Evolutionary conservation across 2,329 filamentous ascomycete species (phyloP).

Genomic region (Pezicula carpinea): DNA sequence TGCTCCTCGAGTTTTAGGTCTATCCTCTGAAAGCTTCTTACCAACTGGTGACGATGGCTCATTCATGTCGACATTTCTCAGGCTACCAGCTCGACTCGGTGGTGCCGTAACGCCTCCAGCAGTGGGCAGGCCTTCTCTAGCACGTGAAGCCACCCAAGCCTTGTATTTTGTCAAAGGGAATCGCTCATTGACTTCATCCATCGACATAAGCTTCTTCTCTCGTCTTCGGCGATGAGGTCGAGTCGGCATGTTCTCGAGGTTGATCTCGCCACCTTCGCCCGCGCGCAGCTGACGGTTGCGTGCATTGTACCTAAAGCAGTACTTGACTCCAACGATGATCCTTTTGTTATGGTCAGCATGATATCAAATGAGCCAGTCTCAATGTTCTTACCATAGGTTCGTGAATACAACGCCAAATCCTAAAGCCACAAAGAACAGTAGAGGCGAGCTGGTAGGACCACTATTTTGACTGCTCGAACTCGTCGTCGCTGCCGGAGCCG

Average conservation of each 20-base stretch:
- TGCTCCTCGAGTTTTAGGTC: conserved; percentile 18
- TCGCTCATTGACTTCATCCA: conserved; percentile 97
- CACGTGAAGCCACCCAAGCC: conserved; percentile 80
- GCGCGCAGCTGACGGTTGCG: conserved; percentile 75
- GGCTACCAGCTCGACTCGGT: conserved; percentile 66
- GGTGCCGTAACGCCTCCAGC: conserved; percentile 77
- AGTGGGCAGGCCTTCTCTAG: conserved; percentile 77
- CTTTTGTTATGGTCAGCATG: conserved; percentile 43
- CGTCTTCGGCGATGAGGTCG: conserved; percentile 78
- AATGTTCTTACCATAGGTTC: conserved; percentile 78
- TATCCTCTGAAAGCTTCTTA: conserved; percentile 31
- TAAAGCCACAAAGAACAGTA: conserved; percentile 90
- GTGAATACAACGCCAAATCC: conserved; percentile 98
- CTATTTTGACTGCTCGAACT: conserved; percentile 28
- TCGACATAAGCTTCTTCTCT: conserved; percentile 98
- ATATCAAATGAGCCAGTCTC: background rate
- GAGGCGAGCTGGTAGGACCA: conserved; percentile 62
- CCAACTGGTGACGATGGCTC: conserved; percentile 33
- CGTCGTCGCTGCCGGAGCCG: conserved; percentile 18
- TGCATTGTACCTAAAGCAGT: conserved; percentile 97
- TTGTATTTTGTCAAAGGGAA: conserved; percentile 98
- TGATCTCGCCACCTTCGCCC: conserved; percentile 83
- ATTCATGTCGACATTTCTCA: conserved; percentile 62
- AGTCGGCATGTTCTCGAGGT: conserved; percentile 73
- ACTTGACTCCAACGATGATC: conserved; percentile 99